phyloP scores from a whole-genome alignment of 805 yeast genomes.

The Zygoascus flipseniorum region DNA sequence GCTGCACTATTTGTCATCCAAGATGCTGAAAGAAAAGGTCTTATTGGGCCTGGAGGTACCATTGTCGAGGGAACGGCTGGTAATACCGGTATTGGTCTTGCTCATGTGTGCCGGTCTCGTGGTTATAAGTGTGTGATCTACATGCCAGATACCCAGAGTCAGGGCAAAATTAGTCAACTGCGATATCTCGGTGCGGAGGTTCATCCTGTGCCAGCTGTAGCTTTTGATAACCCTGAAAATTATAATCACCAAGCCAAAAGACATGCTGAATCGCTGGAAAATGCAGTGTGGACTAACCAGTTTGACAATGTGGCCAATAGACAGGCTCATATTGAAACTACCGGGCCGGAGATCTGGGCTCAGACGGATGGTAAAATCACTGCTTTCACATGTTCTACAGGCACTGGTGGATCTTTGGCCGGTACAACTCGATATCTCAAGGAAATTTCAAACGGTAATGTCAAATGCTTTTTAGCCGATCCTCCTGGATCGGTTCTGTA shows the following conservation, averaged over 20 bases:
- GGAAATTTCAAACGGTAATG: conserved; percentile 51
- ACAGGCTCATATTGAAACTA: conserved; percentile 79
- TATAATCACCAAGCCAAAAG: conserved; percentile 81
- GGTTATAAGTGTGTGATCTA: conserved; percentile 81
- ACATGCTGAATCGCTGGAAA: conserved; percentile 66
- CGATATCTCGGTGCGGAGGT: conserved; percentile 78
- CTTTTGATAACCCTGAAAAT: conserved; percentile 72
- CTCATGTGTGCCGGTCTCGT: conserved; percentile 64
- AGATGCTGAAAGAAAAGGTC: conserved; percentile 61
- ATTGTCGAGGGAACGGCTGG: conserved; percentile 94
- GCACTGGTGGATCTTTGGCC: conserved; percentile 90
- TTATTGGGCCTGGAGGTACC: conserved; percentile 67
- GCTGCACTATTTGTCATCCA: conserved; percentile 73
- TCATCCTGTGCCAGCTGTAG: conserved; percentile 80
- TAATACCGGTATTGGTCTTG: conserved; percentile 90
- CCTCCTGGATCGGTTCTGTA: conserved; percentile 90
- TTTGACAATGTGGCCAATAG: conserved; percentile 84
- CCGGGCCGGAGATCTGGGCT: conserved; percentile 90
- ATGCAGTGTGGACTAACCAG: conserved; percentile 91
- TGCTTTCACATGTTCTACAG: conserved; percentile 85
- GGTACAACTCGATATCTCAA: conserved; percentile 77
- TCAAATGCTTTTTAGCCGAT: conserved; percentile 70
- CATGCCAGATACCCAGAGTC: conserved; percentile 88
- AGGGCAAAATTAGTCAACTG: conserved; percentile 66
- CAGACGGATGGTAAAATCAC: conserved; percentile 71